Evolutionary conservation across 306 rosid species (phyloP), one percentile per base, ranked within the genome.

Genomic region (Trichosanthes truncata): DNA sequence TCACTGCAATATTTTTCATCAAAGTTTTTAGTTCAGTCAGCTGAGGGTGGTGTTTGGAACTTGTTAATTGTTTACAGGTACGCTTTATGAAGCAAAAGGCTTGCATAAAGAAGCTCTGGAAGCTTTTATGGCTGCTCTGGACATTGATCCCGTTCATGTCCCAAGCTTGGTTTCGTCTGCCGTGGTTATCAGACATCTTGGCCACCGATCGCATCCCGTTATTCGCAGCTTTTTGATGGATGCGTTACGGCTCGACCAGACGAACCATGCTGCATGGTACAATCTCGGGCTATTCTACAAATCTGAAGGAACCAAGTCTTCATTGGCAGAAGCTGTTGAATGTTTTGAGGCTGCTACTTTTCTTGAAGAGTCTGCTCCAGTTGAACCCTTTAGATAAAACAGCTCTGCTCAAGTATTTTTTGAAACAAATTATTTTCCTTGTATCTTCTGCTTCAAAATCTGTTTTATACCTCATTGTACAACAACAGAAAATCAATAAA

Each of bases 361-460:
- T 83, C 94, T 95, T 81, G 90, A 93, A 84, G 96, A 95, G 66
- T 79, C 96, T 82, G 87, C 84, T 74, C 98, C 97, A 31, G 88
- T 95, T 82, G 97, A 91, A 76, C 92, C 98, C 74, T 93, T 93
- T 85, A 87, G 96, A 85, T 90, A 84, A 86, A 78, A 65, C 67
- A 46, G 53, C 65, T 77, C 52, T 68, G 25, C 60, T 69, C 36
- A 62, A 78, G 82, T 10, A 56, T 41, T 69, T 48, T 49, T 73
- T 68, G 0, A n/a, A 40, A 68, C 35, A 25, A 14, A 74, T 48
- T 74, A 17, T 48, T 74, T 66, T 80, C 17, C 5, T 18, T 52
- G 56, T 74, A 74, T 51, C 63, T 74, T 74, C 2, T 74, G 78
- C 78, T 31, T 51, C 63, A 31, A 25, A 74, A 33, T 73, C 41